Base-by-base conservation (phyloP, 305 asterid species). In the Fraxinus xanthoxyloides region DNA sequence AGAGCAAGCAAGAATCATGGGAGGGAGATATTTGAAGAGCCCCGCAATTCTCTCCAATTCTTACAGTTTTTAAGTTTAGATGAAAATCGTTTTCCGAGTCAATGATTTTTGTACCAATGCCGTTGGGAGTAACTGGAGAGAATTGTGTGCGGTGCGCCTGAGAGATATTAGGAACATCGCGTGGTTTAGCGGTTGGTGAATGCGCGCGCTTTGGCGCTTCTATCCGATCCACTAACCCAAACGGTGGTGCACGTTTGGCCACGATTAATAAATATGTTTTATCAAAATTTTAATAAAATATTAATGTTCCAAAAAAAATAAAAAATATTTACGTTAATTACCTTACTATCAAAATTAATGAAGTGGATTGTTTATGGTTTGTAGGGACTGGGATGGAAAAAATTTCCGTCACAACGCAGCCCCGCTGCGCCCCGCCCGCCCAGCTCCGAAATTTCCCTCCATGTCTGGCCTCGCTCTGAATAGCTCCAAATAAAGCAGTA, bases 21-120 rank as follows among this genome's bases (percentile, higher is more conserved):
- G 24, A 69, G 75, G 75, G 38, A 69, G 40, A 69, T 30, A 69
- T 13, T 69, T 69, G 75, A 69, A 69, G 75, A 69, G 75, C 38
- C 19, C 74, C 75, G 40, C 23, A 30, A 69, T 17, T 51, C 61
- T n/a, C 61, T 17, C 61, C 61, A 51, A 51, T 69, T 69, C 75
- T 9, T 30, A 23, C 75, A 30, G 21, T 30, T 13, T 30, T 15
- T 38, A 5, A 28, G 21, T 69, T 28, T 12, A 1, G 1, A 26
- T 30, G 21, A 23, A 69, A 69, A 69, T 69, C 75, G 40, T 30
- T 30, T 28, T 0, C 8, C 17, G 7, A 7, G 5, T 46, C 56
- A 46, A 4, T 15, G 54, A 65, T 9, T 65, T 65, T 65, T 65
- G 7, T 26, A 26, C 74, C 35, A 4, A 67, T 12, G 74, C 17